Evolutionary conservation across 2,329 filamentous ascomycete species (phyloP).

Genomic region (Echinosphaeria canescens): DNA sequence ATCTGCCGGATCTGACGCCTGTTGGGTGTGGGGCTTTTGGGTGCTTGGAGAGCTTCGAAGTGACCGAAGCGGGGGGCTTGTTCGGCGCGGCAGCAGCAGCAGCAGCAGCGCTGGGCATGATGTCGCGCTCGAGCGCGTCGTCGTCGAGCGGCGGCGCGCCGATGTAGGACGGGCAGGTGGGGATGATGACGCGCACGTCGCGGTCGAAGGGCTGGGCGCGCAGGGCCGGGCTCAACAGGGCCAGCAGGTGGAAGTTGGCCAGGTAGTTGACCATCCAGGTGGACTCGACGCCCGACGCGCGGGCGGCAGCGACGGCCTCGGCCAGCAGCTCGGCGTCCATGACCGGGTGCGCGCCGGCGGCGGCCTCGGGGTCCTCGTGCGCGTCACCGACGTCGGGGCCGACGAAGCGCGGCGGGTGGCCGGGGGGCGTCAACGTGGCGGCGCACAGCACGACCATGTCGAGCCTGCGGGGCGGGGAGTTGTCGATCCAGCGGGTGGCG

Average conservation of each 20-base stretch:
- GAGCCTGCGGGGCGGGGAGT: slow-evolving; percentile 66
- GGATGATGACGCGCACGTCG: slow-evolving; percentile 73
- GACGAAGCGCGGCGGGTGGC: slow-evolving; percentile 36
- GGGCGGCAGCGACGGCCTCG: no score
- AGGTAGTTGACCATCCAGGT: slow-evolving; percentile 94
- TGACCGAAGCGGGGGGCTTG: no score
- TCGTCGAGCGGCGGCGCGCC: slow-evolving; percentile 41
- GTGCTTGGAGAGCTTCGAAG: no score
- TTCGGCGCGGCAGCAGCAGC: neutral
- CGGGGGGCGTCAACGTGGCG: slow-evolving; percentile 51
- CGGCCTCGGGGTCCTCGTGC: no score
- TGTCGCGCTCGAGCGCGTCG: slow-evolving; percentile 13
- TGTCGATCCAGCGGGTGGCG: slow-evolving; percentile 96
- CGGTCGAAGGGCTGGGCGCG: slow-evolving; percentile 82
- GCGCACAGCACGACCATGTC: slow-evolving; percentile 86
- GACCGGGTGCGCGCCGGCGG: no score
- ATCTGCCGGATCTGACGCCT: no score
- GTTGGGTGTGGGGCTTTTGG: no score
- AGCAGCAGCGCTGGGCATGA: no score
- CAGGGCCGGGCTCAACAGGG: slow-evolving; percentile 76
- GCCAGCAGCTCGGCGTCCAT: no score
- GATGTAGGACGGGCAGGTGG: slow-evolving; percentile 79
- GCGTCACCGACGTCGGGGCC: slow-evolving; percentile 64
- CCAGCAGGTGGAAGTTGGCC: slow-evolving; percentile 84
- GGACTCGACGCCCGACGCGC: slow-evolving; percentile 62